Base-by-base conservation (phyloP, 176 grass and related monocot genomes). In the Bolboschoenus planiculmis region DNA sequence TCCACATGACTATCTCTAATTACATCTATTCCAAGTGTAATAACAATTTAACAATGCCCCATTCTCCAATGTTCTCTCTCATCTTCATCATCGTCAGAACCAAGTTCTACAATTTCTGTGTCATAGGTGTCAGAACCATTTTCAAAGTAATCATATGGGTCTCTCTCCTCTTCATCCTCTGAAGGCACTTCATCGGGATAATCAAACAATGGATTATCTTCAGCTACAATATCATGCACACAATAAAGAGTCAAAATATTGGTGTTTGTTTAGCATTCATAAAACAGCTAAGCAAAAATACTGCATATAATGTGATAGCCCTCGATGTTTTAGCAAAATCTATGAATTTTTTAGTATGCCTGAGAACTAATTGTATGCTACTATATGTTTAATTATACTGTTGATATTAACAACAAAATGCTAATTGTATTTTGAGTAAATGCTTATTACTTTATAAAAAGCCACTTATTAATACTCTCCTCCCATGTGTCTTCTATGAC, bases 161-260 rank as follows among this genome's bases (percentile, higher is more conserved):
- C 78, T 47, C 54, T 84, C 11, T 90, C 78, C 11, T 84, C 72
- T 39, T 89, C 91, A 51, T 86, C 86, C 51, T 86, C 83, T 0
- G 90, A 87, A 8, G 40, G 21, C 67, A 88, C 88, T 81, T 90
- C 88, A 23, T 94, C 94, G 74, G 92, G 95, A 73, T 97, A 97
- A 85, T 97, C 94, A 29, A 88, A 92, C 7, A 86, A 34, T 27
- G 92, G 92, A 80, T 97, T 97, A 74, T 88, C 83, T 88, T 97
- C 92, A 2, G 94, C 94, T 97, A 86, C 68, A 84, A 27, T 43
- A 11, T 27, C 13, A 29, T 23, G 16, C 11, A 42, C 40, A 78
- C 15, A 27, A 20, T 4, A 78, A 48, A 78, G 29, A 23, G 30
- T 61, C 15, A 81, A 57, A 81, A 81, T 42, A 81, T 16, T 81